Evolutionary conservation across 2,329 filamentous ascomycete species (phyloP).

Genomic region (Onygena corvina): DNA sequence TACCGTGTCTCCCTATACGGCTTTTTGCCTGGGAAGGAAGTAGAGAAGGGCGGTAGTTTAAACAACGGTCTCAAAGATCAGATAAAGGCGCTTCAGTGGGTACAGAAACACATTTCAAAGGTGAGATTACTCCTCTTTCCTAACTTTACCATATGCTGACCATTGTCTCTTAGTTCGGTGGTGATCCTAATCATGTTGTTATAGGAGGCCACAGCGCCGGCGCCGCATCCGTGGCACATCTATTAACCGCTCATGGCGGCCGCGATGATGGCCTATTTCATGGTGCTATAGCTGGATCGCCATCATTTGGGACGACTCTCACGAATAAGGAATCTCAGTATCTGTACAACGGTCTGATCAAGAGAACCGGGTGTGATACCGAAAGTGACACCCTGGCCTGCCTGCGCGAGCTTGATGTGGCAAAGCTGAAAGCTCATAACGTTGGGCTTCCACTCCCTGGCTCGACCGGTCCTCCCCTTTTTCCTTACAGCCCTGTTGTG

Average conservation of each 20-base stretch:
- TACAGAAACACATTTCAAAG: slow-evolving; percentile 49
- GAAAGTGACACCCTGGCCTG: slow-evolving; percentile 34
- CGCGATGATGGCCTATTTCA: slow-evolving; percentile 39
- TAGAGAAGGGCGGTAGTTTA: slow-evolving; percentile 39
- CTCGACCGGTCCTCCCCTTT: slow-evolving; percentile 34
- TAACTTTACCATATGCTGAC: background rate
- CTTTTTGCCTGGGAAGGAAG: slow-evolving; percentile 52
- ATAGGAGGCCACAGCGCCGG: slow-evolving; percentile 59
- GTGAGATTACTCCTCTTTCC: slow-evolving; percentile 20
- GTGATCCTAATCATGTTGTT: slow-evolving; percentile 55
- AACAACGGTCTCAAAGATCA: slow-evolving; percentile 64
- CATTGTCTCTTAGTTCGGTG: slow-evolving; percentile 46
- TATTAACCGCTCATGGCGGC: slow-evolving; percentile 46
- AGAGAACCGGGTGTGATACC: slow-evolving; percentile 37
- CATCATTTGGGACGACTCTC: slow-evolving; percentile 41
- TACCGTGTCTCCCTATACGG: slow-evolving; percentile 66
- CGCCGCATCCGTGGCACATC: slow-evolving; percentile 50
- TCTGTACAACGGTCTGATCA: slow-evolving; percentile 41
- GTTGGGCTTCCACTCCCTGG: slow-evolving; percentile 37
- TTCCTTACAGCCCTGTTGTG: slow-evolving; percentile 41
- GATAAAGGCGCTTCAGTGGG: slow-evolving; percentile 56
- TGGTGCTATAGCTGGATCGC: slow-evolving; percentile 43
- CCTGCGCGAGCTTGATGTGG: slow-evolving; percentile 36
- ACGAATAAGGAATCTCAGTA: slow-evolving; percentile 40
- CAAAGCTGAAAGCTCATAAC: slow-evolving; percentile 37